Conservation (phyloP, 345 rosid genomes). For the Eucalyptus regnans region DNA sequence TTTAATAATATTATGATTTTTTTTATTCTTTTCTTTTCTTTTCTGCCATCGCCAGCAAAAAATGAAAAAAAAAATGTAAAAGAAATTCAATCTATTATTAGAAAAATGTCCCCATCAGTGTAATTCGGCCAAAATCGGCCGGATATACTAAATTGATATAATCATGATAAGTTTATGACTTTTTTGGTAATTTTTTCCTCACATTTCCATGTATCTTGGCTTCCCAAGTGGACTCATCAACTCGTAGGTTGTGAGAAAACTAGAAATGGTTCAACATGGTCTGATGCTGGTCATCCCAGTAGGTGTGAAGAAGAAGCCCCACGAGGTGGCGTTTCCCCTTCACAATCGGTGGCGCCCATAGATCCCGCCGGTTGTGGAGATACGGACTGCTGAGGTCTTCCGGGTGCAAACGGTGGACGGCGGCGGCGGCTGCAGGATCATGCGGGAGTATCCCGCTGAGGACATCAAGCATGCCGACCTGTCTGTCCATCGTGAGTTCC, state of each 20-base stretch:
- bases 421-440: slow-evolving; percentile 28
- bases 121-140: fast-evolving
- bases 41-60: too few relatives aligned
- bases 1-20: too few relatives aligned
- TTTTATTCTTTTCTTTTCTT: too few relatives aligned
- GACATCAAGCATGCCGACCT: slow-evolving; percentile 36
- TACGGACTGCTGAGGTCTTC: slow-evolving; percentile 20
- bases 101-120: fast-evolving
- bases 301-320: slow-evolving; percentile 53
- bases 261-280: slow-evolving; percentile 13
- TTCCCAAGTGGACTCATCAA: background rate
- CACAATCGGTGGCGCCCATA: slow-evolving; percentile 51
- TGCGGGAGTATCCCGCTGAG: slow-evolving; percentile 15
- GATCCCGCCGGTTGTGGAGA: slow-evolving; percentile 34
- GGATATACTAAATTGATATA: too few relatives aligned
- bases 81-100: too few relatives aligned
- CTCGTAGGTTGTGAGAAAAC: background rate
- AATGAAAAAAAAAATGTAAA: too few relatives aligned
- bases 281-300: slow-evolving; percentile 27
- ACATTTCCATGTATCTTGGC: background rate
- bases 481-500: slow-evolving; percentile 17
- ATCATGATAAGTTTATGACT: too few relatives aligned
- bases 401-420: slow-evolving; percentile 47
- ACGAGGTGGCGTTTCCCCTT: slow-evolving; percentile 27
- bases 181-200: too few relatives aligned